Evolutionary conservation across 1,284 basidiomycete genomes (phyloP), one percentile per base, ranked within the genome.

Genomic region (Austropuccinia psidii): DNA sequence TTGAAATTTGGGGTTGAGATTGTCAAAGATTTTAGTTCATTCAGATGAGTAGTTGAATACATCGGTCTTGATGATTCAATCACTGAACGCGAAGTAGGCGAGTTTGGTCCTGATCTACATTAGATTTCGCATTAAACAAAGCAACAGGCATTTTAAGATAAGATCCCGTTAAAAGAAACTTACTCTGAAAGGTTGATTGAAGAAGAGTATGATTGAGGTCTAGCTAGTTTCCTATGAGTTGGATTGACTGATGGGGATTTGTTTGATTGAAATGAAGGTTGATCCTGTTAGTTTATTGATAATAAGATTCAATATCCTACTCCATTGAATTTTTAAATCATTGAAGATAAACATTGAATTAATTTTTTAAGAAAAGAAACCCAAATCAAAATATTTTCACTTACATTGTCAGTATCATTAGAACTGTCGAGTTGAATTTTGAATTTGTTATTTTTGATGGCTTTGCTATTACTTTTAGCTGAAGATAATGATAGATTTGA

Each of bases 21-120:
- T 13, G 70, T 73, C 15, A 64, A 60, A 6, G 70, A 73, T 62
- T 64, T 73, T 35, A 73, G 70, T 49, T 73, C 70, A 47, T 62
- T 64, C 33, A 73, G 54, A 29, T 73, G 70, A 15, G 70, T 49
- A 19, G 47, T 54, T 11, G 70, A 73, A 54, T 73, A 73, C 3
- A 60, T 54, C 29, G 70, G 70, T 13, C 70, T 49, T 49, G 60
- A 73, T 21, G 70, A 47, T 39, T 62, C 57, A 50, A 45, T 47
- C 43, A 64, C 2, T 29, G 33, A 37, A 15, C 27, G 55, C 15
- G 57, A 50, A 17, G 52, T 47, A 24, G 68, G 47, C 19, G 68
- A 62, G 27, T 45, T n/a, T n/a, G n/a, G n/a, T 33, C 4, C 27
- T 15, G 19, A 50, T 50, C 27, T 29, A 65, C 24, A n/a, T 50